These are phyloP conservation scores for Fulvia fulva DNA, from an alignment of 2,329 filamentous ascomycete species.

Conservation along the genomic window DNA sequence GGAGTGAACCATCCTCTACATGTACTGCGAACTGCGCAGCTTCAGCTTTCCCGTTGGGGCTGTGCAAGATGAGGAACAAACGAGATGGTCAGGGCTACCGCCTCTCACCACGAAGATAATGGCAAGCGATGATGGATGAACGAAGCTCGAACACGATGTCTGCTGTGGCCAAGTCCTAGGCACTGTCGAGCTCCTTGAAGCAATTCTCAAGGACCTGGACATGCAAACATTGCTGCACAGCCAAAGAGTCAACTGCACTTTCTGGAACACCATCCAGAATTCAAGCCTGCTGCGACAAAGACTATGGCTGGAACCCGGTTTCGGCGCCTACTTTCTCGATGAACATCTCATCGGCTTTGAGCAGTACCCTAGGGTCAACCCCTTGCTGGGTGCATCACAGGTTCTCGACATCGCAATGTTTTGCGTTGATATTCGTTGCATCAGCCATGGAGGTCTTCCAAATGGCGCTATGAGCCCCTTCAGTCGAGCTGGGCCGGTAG, in stretches of 20 bases:
- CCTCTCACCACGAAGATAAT: too few relatives aligned
- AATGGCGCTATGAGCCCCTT: neutral
- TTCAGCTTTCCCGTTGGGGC: too few relatives aligned
- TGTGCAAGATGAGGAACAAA: too few relatives aligned
- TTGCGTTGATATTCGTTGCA: neutral
- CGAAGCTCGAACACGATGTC: neutral
- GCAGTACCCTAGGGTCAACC: neutral
- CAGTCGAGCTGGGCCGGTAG: neutral
- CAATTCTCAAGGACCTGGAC: constrained; percentile 7
- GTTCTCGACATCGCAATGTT: neutral
- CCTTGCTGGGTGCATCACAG: neutral
- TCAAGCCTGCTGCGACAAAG: constrained; percentile 5
- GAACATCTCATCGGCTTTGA: neutral
- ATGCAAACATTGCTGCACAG: constrained; percentile 9
- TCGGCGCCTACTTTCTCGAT: neutral
- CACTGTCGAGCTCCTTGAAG: constrained; percentile 13
- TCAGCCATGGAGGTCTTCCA: neutral
- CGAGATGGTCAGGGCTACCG: too few relatives aligned
- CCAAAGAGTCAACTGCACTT: constrained; percentile 5
- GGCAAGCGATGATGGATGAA: too few relatives aligned
- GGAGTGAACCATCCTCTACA: too few relatives aligned
- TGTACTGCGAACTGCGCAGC: too few relatives aligned
- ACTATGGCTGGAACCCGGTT: constrained; percentile 5
- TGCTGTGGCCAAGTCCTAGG: constrained; percentile 5
- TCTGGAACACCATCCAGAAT: constrained; percentile 2